Evolutionary conservation across 805 yeast genomes (phyloP).

Genomic region (Cyberlindnera mycetangii): DNA sequence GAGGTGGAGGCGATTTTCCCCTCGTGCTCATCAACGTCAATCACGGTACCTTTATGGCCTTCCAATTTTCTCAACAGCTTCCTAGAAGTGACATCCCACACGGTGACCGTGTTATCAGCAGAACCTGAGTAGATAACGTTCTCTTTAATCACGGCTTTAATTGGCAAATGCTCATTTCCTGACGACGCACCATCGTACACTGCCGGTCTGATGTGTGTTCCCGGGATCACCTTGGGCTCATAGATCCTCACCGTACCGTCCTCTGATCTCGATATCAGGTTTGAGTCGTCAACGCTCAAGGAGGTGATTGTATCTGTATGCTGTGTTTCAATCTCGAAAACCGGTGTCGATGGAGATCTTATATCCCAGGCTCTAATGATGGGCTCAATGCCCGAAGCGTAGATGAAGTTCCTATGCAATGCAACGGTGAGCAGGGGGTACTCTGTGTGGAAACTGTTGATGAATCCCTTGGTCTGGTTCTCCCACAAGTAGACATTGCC

Average conservation of each 20-base stretch:
- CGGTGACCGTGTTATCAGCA: slow-evolving; percentile 52
- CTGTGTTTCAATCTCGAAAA: slow-evolving; percentile 44
- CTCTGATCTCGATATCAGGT: slow-evolving; percentile 47
- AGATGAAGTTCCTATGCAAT: slow-evolving; percentile 42
- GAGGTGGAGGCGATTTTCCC: slow-evolving; percentile 47
- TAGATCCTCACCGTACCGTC: slow-evolving; percentile 57
- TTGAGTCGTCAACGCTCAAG: slow-evolving; percentile 45
- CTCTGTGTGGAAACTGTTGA: slow-evolving; percentile 39
- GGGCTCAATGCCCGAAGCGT: slow-evolving; percentile 68
- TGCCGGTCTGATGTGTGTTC: slow-evolving; percentile 41
- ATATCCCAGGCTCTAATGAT: slow-evolving; percentile 57
- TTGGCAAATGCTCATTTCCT: slow-evolving; percentile 47
- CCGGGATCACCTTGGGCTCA: slow-evolving; percentile 41
- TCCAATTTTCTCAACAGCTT: slow-evolving; percentile 44
- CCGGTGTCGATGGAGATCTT: slow-evolving; percentile 37
- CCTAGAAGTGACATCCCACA: slow-evolving; percentile 59
- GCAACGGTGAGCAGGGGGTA: slow-evolving; percentile 61
- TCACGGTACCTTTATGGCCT: slow-evolving; percentile 62
- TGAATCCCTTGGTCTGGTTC: slow-evolving; percentile 45
- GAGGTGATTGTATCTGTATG: slow-evolving; percentile 58
- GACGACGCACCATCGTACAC: slow-evolving; percentile 58
- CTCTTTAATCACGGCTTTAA: slow-evolving; percentile 43
- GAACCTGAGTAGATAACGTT: slow-evolving; percentile 57
- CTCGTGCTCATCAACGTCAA: slow-evolving; percentile 54
- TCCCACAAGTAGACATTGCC: slow-evolving; percentile 67